Base-by-base conservation (phyloP, 306 rosid species). In the Crotalaria pallida region DNA sequence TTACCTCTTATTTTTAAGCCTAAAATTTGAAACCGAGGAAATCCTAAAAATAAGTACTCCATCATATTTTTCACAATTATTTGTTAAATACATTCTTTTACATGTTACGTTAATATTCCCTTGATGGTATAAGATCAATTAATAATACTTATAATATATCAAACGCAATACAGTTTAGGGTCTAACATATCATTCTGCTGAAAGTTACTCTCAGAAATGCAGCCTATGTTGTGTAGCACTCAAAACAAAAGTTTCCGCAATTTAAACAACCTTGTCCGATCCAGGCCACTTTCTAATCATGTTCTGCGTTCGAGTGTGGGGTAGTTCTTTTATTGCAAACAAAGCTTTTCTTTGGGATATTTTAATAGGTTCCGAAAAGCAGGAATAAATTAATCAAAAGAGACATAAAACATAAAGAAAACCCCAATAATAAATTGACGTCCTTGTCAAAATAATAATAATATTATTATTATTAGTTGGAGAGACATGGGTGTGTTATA, bases 401-500 rank as follows among this genome's bases (percentile, higher is more conserved):
- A 50, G 47, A 45, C 50, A 31, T 52, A 27, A 66, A 47, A 51
- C 33, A 69, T 61, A 21, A 55, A 64, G 12, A 34, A 53, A 44
- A 6, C 40, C 22, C 21, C 11, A 61, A 51, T 38, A 58, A 58
- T 49, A 59, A 67, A 69, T 52, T 61, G 33, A 51, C 0, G 11
- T 24, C 50, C 17, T 21, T 49, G 53, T 23, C 16, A 38, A 68
- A 59, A 27, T 51, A 40, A 2, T 4, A 40, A 23, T 58, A 49
- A 26, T 6, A 59, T 26, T n/a, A 66, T 64, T 6, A 59, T 26
- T n/a, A 66, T 64, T 71, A 66, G 79, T 76, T 76, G 85, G 73
- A 60, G 72, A 40, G 75, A 62, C 81, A 81, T 76, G 81, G 77
- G 76, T 18, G 72, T 51, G 48, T 27, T 58, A 59, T 67, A 66